Base-by-base conservation (phyloP, 2,329 filamentous ascomycete genomes). In the Lecanicillium sp. region DNA sequence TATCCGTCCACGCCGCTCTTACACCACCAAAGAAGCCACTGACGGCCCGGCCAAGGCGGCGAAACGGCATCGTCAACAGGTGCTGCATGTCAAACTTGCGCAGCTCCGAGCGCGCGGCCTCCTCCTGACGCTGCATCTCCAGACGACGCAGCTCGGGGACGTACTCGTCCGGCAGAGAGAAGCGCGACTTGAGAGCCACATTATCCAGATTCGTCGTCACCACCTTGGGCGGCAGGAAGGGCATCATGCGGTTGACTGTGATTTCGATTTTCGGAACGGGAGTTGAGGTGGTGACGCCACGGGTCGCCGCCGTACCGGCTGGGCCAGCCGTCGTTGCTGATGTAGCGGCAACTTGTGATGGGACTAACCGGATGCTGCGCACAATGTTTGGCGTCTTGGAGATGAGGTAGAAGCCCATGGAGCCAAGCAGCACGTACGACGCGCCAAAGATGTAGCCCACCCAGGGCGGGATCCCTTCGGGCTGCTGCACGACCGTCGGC, bases 331-430 rank as follows among this genome's bases (percentile, higher is more conserved):
- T 51, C 5, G 49, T 41, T 19, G 36, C 27, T 17, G 40, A 33
- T 13, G 44, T 39, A 15, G 49, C 41, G 13, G 57, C 48, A 25
- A 11, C 11, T 25, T 25, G 22, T 25, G 22, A 7, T 2, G 71
- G 72, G 13, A 81, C 58, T 12, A 79, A 66, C 20, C 69, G 71
- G 52, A 84, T 77, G 29, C 58, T 60, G 38, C 67, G 68, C 47
- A 87, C 69, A 35, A 85, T 65, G 37, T 70, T 68, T 18, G 65
- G 57, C 6, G 79, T 75, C 51, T 76, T 72, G 40, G 73, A 53
- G 31, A 81, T 55, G 47, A 84, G 74, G 44, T 73, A 72, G 33
- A 70, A 70, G 43, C 79, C 81, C 56, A 82, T 68, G 29, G 61
- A 64, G 38, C 66, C 73, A 64, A 84, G 78, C 40, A 74, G 54